Percentiles rank a stretch among this genome's conserved stretches.
Evolutionary conservation across 305 asterid species (phyloP).

Genomic region (Fraxinus dipetala): DNA sequence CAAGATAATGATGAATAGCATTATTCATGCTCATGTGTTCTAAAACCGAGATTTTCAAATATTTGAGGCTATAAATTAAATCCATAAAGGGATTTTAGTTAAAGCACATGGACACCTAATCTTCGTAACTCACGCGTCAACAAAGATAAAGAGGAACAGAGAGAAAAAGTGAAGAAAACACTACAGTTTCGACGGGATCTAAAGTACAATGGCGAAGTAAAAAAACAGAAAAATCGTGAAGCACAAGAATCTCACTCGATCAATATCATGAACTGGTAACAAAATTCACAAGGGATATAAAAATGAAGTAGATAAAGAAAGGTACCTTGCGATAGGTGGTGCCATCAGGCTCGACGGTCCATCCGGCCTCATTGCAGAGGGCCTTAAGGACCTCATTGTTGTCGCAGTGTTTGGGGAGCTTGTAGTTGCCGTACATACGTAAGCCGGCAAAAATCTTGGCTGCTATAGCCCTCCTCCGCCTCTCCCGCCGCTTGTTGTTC

Average conservation of each 20-base stretch:
- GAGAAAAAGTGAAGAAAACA: constrained; percentile 4
- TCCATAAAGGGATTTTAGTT: constrained; percentile 19
- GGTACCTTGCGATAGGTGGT: constrained; percentile 79
- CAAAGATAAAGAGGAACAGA: constrained; percentile 6
- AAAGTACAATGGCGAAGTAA: background rate
- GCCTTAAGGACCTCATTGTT: constrained; percentile 84
- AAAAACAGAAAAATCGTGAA: background rate
- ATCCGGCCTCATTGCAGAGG: constrained; percentile 74
- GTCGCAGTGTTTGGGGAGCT: constrained; percentile 77
- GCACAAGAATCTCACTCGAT: background rate
- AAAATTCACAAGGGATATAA: background rate
- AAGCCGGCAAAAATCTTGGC: constrained; percentile 77
- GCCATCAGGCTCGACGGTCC: constrained; percentile 79
- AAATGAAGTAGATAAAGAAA: background rate
- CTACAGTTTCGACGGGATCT: background rate
- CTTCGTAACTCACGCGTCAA: constrained; percentile 10
- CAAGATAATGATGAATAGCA: constrained; percentile 7
- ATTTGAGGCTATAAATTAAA: constrained; percentile 18
- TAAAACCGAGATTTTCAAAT: constrained; percentile 10
- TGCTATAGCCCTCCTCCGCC: constrained; percentile 75
- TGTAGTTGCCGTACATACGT: constrained; percentile 70
- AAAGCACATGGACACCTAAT: constrained; percentile 19
- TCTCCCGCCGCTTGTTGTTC: constrained; percentile 79
- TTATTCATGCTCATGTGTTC: background rate
- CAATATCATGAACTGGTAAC: background rate